A percentile compares a stretch with the other conserved stretches of the same genome.
Evolutionary conservation across 225 moss, liverwort and hornwort genomes (phyloP).

Genomic region (Physcomitrellopsis africana): DNA sequence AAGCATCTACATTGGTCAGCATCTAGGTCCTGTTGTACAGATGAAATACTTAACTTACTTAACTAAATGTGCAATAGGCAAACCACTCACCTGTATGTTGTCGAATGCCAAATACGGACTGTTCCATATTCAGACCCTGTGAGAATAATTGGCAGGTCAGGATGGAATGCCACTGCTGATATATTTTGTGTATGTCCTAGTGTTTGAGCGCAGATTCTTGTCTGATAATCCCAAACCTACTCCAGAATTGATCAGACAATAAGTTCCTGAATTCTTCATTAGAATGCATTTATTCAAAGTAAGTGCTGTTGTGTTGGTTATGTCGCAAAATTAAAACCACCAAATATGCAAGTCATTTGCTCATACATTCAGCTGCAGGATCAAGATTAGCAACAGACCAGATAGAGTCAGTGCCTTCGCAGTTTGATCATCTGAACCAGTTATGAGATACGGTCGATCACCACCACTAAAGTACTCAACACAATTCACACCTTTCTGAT

Average conservation of each 20-base stretch:
- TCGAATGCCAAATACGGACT: slow-evolving; percentile 87
- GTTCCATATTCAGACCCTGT: slow-evolving; percentile 93
- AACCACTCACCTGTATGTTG: slow-evolving; percentile 65
- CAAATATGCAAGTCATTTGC: neutral
- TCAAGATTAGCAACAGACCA: neutral
- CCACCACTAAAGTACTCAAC: slow-evolving; percentile 88
- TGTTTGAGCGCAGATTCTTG: slow-evolving; percentile 87
- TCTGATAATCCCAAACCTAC: slow-evolving; percentile 93
- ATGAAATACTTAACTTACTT: neutral
- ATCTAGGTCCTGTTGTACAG: neutral
- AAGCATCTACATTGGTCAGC: neutral
- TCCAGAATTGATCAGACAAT: slow-evolving; percentile 19
- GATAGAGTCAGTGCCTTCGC: slow-evolving; percentile 56
- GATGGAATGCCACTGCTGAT: slow-evolving; percentile 83
- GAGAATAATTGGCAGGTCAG: slow-evolving; percentile 81
- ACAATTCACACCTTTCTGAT: slow-evolving; percentile 88
- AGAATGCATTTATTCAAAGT: neutral
- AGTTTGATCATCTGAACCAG: slow-evolving; percentile 89
- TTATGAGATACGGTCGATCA: slow-evolving; percentile 78
- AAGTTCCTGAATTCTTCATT: neutral
- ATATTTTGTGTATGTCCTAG: slow-evolving; percentile 85
- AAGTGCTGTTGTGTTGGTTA: neutral
- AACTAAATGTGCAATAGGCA: neutral
- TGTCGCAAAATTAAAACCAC: neutral
- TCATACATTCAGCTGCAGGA: neutral